Base-by-base conservation (phyloP, 2,329 filamentous ascomycete species). In the Aspergillus sp. region DNA sequence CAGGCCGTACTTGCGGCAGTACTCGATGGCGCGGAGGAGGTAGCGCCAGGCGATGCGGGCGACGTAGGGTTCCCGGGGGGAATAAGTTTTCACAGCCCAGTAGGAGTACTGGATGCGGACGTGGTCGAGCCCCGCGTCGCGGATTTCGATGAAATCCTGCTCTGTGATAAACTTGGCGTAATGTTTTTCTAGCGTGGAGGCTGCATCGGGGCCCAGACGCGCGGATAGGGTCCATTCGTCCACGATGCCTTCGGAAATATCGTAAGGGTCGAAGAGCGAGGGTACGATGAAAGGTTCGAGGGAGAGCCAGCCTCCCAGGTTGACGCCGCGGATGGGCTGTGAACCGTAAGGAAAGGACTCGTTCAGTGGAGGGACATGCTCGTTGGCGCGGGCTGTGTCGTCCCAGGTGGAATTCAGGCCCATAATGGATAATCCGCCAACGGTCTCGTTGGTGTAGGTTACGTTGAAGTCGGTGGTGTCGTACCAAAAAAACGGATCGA, bases 81-180 rank as follows among this genome's bases (percentile, higher is more conserved):
- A 39, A 9, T 19, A 96, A 0, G 83, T 85, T 48, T 82, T 80
- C 1, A 97, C 83, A 0, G 90, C 88, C 93, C 93, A 98, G 73
- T 98, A 98, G 7, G 85, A 88, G 65, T 85, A 97, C 0, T 87
- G 89, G 45, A 98, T 96, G 46, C 93, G 85, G n/a, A 98, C 86
- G 63, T 98, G 93, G 63, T 98, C 93, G 41, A 98, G 80, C 0
- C 93, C 93, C 1, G 93, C 93, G 35, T 81, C 83, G 42, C 82
- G 81, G 49, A 98, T 96, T 36, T 91, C 85, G 47, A 76, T 75
- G 65, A 97, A 95, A 2, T 87, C 89, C 48, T 85, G 73, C 62
- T 94, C 88, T 0, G 80, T 90, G 39, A 97, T 82, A 61, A 95
- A 98, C 0, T 80, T 81, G 1, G 90, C 83, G 68, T 98, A 98